Percentiles rank a stretch among this genome's conserved stretches.
Conservation (phyloP, 2,329 filamentous ascomycete genomes). For the Whalleya microplaca region DNA sequence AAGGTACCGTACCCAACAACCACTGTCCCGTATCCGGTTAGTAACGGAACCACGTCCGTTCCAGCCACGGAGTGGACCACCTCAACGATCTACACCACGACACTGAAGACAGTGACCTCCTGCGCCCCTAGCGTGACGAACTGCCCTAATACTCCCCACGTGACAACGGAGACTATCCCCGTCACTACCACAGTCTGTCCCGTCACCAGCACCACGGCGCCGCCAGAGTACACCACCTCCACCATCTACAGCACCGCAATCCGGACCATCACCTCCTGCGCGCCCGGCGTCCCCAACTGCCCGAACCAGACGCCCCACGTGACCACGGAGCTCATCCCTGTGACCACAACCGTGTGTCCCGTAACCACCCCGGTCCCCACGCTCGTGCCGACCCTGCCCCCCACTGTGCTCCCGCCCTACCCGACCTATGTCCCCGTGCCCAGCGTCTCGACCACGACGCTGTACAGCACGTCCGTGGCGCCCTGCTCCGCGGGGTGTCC, state of each 20-base stretch:
- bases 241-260: not conserved
- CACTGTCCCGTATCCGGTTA: not conserved
- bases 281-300: not conserved
- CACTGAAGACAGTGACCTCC: constrained; percentile 13
- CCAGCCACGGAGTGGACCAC: constrained; percentile 10
- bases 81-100: constrained; percentile 16
- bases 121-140: constrained; percentile 14
- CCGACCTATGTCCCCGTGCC: constrained; percentile 3
- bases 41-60: not conserved
- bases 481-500: constrained; percentile 7
- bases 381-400: not conserved
- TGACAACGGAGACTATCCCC: constrained; percentile 10
- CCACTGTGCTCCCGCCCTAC: too few relatives aligned
- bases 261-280: not conserved
- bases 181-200: constrained; percentile 13
- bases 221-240: not conserved
- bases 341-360: constrained; percentile 2
- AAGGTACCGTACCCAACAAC: not conserved
- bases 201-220: constrained; percentile 1
- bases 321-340: constrained; percentile 2
- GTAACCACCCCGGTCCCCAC: not conserved
- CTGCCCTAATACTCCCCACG: constrained; percentile 13
- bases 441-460: constrained; percentile 1
- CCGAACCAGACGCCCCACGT: not conserved
- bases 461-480: constrained; percentile 4